Base-by-base conservation (phyloP, 2,329 filamentous ascomycete species). In the Colletotrichum lupini region DNA sequence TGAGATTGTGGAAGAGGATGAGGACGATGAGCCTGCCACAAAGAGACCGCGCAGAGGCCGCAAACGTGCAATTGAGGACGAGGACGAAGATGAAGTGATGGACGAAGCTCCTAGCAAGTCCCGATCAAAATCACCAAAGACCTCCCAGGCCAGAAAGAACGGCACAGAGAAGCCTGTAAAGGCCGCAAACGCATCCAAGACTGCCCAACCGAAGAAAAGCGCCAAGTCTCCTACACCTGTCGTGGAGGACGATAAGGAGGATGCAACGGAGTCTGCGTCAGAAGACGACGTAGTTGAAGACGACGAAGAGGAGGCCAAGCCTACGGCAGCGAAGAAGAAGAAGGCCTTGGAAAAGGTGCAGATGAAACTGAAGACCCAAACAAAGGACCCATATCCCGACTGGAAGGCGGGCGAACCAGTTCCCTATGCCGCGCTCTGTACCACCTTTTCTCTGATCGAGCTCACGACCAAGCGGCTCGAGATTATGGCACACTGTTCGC, bases 371-470 rank as follows among this genome's bases (percentile, higher is more conserved):
- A 92, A 92, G 79, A 66, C 89, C 22, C 90, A 88, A 64, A 86
- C 83, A 52, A 93, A 95, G 76, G 93, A 97, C 78, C 92, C 93
- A n/a, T 98, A 96, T 82, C 95, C 95, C 0, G 96, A 99, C 82
- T 99, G 97, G 97, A 93, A 95, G 81, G 86, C 93, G 59, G 95
- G 95, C 59, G 90, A 93, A 60, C 94, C 96, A 12, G 95, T 98
- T 1, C 97, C 97, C 0, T 99, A 98, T 79, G 96, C 95, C 30
- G 97, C 97, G 14, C 88, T 99, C 8, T 98, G 97, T 83, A 95
- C 92, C 12, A 98, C 97, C 0, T 98, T 98, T 78, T 98, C 95
- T 1, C 90, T 98, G 42, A 92, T 98, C 66, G 97, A 99, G 84
- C 92, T 98, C 87, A 99, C 96, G 0, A 95, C 94, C 6, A 98